Percentiles rank a stretch among this genome's conserved stretches.
phyloP scores from a whole-genome alignment of 345 rosid genomes.

The Toxicodendron radicans region DNA sequence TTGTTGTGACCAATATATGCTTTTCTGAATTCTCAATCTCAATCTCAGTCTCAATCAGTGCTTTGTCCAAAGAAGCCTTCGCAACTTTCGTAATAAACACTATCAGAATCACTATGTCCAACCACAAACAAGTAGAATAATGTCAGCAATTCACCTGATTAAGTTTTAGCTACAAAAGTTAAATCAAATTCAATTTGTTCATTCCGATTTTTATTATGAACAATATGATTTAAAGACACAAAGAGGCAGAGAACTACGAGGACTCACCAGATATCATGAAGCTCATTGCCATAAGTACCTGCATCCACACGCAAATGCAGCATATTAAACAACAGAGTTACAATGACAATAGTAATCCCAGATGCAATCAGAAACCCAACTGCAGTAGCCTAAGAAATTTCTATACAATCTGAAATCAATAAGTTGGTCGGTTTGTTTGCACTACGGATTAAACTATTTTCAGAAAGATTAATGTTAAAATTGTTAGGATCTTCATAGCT shows the following conservation, averaged over 20 bases:
- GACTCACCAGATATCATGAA: slow-evolving; percentile 40
- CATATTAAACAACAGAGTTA: background rate
- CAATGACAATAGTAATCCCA: background rate
- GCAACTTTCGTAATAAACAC: slow-evolving; percentile 46
- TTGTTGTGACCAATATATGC: slow-evolving; percentile 8
- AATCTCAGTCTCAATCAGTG: slow-evolving; percentile 44
- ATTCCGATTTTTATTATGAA: too few species aligned
- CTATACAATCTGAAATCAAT: background rate
- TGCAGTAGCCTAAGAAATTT: background rate
- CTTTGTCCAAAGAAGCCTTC: slow-evolving; percentile 45
- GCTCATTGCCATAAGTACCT: slow-evolving; percentile 42
- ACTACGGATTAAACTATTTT: background rate
- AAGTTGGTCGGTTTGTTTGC: background rate
- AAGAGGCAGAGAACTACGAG: background rate
- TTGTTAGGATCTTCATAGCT: too few species aligned
- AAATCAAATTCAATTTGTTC: too few species aligned
- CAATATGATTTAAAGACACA: background rate
- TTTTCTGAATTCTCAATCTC: slow-evolving; percentile 37
- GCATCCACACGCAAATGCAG: slow-evolving; percentile 23
- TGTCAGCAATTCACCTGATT: background rate
- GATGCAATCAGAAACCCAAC: slow-evolving; percentile 7
- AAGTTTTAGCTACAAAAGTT: too few species aligned
- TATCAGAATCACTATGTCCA: slow-evolving; percentile 33
- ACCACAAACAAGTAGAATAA: background rate
- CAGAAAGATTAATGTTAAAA: too few species aligned